These are phyloP conservation scores for Suillus tomentosus DNA, from an alignment of 768 basidiomycete genomes.

Conservation along the genomic window DNA sequence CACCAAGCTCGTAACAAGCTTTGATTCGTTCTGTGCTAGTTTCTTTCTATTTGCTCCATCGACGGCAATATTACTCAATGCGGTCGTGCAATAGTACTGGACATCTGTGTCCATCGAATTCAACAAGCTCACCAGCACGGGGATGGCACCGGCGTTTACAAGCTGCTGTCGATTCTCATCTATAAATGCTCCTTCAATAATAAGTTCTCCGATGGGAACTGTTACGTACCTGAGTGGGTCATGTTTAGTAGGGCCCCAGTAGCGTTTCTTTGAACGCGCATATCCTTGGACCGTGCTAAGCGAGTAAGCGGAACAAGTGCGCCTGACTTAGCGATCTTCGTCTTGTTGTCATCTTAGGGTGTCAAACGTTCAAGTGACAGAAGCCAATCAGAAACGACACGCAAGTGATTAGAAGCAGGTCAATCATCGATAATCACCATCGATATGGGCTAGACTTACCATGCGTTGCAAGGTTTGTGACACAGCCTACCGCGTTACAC, in stretches of 20 bases:
- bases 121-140: slow-evolving; percentile 90
- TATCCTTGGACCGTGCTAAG: slow-evolving; percentile 95
- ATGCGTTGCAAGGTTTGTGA: slow-evolving; percentile 98
- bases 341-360: slow-evolving; percentile 93
- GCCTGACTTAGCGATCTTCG: slow-evolving; percentile 98
- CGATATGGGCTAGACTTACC: slow-evolving; percentile 52
- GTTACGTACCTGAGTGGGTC: slow-evolving; percentile 91
- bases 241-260: slow-evolving; percentile 98
- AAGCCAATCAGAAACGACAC: slow-evolving; percentile 15
- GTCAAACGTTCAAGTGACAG: slow-evolving; percentile 11
- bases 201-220: slow-evolving; percentile 8
- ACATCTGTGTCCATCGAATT: slow-evolving; percentile 99
- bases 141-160: slow-evolving; percentile 97
- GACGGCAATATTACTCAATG: slow-evolving; percentile 96
- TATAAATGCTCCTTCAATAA: slow-evolving; percentile 31
- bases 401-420: slow-evolving; percentile 12
- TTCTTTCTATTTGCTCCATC: slow-evolving; percentile 95
- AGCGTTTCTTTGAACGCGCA: slow-evolving; percentile 98
- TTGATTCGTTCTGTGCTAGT: slow-evolving; percentile 91
- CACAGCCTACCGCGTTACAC: slow-evolving; percentile 99
- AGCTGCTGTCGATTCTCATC: slow-evolving; percentile 99
- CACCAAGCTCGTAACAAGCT: slow-evolving; percentile 90
- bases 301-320: slow-evolving; percentile 97
- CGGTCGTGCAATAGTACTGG: slow-evolving; percentile 99
- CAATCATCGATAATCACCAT: slow-evolving; percentile 13